Evolutionary conservation across 176 grass and related monocot species (phyloP).

Genomic region (Cenchrus fungigraminus): DNA sequence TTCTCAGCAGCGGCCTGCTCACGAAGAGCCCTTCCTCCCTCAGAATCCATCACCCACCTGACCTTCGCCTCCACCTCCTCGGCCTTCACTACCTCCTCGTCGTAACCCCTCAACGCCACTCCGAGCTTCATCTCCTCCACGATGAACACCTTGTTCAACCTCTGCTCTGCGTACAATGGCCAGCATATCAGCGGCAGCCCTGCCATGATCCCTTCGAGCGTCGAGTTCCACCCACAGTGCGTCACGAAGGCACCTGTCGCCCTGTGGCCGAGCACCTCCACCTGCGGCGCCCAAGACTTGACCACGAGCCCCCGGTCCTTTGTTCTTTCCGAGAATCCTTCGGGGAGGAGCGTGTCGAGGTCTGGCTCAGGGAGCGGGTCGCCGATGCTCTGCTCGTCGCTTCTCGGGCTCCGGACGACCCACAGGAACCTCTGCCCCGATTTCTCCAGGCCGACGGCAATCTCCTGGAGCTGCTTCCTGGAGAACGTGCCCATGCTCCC

Average conservation of each 20-base stretch:
- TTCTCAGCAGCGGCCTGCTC: neutral
- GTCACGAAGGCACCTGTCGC: conserved; percentile 44
- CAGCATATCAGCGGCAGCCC: conserved; percentile 53
- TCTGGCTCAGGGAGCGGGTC: conserved; percentile 31
- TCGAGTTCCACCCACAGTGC: conserved; percentile 55
- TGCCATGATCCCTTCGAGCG: conserved; percentile 45
- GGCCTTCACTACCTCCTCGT: conserved; percentile 36
- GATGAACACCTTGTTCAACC: conserved; percentile 58
- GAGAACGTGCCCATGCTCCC: conserved; percentile 59
- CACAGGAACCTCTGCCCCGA: conserved; percentile 63
- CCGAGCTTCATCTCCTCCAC: conserved; percentile 47
- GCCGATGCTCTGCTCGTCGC: neutral
- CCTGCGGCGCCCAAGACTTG: conserved; percentile 59
- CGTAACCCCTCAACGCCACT: conserved; percentile 47
- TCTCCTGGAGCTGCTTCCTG: conserved; percentile 54
- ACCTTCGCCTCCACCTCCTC: conserved; percentile 57
- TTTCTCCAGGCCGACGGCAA: conserved; percentile 50
- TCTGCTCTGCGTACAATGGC: conserved; percentile 63
- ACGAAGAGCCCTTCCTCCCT: conserved; percentile 1
- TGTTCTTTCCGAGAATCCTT: conserved; percentile 50
- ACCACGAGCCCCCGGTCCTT: conserved; percentile 30
- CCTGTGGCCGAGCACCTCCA: conserved; percentile 52
- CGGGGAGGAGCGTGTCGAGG: conserved; percentile 43
- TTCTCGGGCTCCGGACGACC: conserved; percentile 48
- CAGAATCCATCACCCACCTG: conserved; percentile 45